A percentile compares a stretch with the other conserved stretches of the same genome.
phyloP scores from a whole-genome alignment of 179 eudicot species.

The Heliamphora pulchella region DNA sequence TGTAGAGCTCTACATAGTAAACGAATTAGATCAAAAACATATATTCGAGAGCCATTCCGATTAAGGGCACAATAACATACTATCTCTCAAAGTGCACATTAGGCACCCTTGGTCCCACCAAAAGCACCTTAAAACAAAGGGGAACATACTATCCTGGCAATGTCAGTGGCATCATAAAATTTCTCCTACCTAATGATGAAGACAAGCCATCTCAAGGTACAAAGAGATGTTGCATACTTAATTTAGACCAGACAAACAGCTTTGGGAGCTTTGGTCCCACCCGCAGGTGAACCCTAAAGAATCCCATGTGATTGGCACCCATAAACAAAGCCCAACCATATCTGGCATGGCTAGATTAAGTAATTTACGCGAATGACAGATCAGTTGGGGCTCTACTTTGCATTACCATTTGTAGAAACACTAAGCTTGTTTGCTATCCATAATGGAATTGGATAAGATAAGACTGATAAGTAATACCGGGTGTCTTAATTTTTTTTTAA shows the following conservation, averaged over 20 bases:
- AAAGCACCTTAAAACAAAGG: background rate
- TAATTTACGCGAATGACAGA: background rate
- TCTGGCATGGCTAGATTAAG: background rate
- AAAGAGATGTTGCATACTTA: background rate
- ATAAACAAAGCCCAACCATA: background rate
- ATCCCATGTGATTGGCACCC: slow-evolving; percentile 17
- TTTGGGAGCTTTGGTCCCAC: slow-evolving; percentile 6
- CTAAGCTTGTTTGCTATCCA: too few relatives aligned
- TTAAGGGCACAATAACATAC: too few relatives aligned
- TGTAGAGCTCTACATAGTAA: too few relatives aligned
- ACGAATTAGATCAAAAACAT: too few relatives aligned
- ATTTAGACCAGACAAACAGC: background rate
- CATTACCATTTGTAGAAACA: too few relatives aligned
- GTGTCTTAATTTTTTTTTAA: too few relatives aligned
- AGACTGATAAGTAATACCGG: too few relatives aligned
- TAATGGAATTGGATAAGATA: too few relatives aligned
- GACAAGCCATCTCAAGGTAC: background rate
- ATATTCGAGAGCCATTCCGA: too few relatives aligned
- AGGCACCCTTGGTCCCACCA: too few relatives aligned
- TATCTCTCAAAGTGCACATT: too few relatives aligned
- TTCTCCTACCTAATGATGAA: background rate
- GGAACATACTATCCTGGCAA: background rate
- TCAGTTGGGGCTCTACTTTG: background rate
- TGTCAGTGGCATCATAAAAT: background rate
- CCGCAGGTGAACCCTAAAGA: slow-evolving; percentile 2